Evolutionary conservation across 2,329 filamentous ascomycete species (phyloP), one percentile per base, ranked within the genome.

Genomic region (Camptophora hylomeconis): DNA sequence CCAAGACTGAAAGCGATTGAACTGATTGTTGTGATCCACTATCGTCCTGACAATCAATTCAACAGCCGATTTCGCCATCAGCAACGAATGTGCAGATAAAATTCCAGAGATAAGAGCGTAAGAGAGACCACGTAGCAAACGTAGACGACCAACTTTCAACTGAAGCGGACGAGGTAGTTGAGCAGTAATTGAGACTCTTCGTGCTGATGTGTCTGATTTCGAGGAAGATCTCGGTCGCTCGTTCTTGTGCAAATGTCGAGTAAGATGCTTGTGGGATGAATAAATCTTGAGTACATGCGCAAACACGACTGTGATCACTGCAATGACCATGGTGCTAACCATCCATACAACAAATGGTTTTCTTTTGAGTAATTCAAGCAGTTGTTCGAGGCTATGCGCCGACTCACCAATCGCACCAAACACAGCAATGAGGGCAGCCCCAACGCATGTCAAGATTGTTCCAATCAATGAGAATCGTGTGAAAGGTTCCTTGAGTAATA

Each of bases 351-450:
- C 62, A 51, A 94, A 95, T 3, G 80, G 67, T 28, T 67, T 68
- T 28, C 80, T 69, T 12, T 67, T 72, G 20, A 98, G 62, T 14
- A 98, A 65, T 12, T 65, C 63, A 20, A 98, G 62, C 18, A 98
- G 65, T 53, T 95, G 84, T 40, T 74, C 66, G 32, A 98, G 61
- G 39, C 72, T 84, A 58, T 98, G 89, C 33, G 86, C 83, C 2
- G 89, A 87, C 40, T 92, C 87, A 1, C 83, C 80, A 40, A 98
- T 83, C 22, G 89, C 86, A 31, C 89, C 92, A 50, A 95, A 98
- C 18, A 82, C 74, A 21, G 83, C 89, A 45, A 98, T 95, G 37
- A 98, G 58, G 4, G 92, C 63, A n/a, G 89, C 89, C 30, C 89
- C 89, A 13, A 65, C 65, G 39, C 82, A 87, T 22, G 95, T 89